Conservation (phyloP, 2,329 filamentous ascomycete species). For the Plectosphaerella sp. region DNA sequence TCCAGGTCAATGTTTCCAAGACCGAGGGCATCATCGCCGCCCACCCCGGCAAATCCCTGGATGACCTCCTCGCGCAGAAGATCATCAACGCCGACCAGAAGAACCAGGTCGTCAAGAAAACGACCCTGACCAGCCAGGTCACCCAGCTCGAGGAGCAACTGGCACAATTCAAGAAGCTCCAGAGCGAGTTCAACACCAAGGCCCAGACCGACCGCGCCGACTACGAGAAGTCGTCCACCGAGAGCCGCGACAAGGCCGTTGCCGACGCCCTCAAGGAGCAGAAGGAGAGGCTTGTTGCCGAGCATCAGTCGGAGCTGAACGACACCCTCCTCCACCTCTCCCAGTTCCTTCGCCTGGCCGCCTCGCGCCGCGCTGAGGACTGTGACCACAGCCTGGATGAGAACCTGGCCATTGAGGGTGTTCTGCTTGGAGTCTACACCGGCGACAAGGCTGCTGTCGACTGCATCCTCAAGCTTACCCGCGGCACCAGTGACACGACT, state of each 20-base stretch:
- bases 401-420: constrained; percentile 76
- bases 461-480: constrained; percentile 72
- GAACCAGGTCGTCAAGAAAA: constrained; percentile 73
- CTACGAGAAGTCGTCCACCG: constrained; percentile 50
- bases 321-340: constrained; percentile 67
- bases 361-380: constrained; percentile 69
- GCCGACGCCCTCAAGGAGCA: constrained; percentile 47
- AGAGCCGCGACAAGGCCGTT: constrained; percentile 50
- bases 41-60: constrained; percentile 65
- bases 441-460: constrained; percentile 71
- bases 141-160: constrained; percentile 70
- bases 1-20: constrained; percentile 65
- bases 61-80: constrained; percentile 65
- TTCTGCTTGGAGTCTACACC: constrained; percentile 72
- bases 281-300: constrained; percentile 48
- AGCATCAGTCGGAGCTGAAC: constrained; percentile 52
- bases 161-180: constrained; percentile 68
- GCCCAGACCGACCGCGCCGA: constrained; percentile 54
- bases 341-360: constrained; percentile 76
- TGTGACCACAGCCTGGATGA: constrained; percentile 62
- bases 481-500: constrained; percentile 65
- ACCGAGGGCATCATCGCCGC: constrained; percentile 66
- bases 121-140: constrained; percentile 63
- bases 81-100: constrained; percentile 81
- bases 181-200: constrained; percentile 64